Base-by-base conservation (phyloP, 768 basidiomycete species). In the Tylopilus plumbeoviolaceoides region DNA sequence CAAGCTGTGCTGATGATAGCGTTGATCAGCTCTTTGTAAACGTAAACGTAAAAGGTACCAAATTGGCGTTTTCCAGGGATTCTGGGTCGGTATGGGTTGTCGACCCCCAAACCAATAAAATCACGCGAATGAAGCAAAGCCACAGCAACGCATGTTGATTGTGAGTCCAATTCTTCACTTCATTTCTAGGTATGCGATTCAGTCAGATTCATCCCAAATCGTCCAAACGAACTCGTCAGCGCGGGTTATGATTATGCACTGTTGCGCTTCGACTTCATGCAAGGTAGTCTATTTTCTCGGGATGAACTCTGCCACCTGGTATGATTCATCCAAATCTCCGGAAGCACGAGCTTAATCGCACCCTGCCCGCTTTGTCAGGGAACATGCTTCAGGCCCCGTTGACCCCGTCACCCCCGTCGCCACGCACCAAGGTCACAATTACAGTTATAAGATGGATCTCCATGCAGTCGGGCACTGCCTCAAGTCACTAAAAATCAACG, bases 351-450 rank as follows among this genome's bases (percentile, higher is more conserved):
- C 44, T 58, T 41, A 42, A 51, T 51, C 48, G 28, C 48, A 44
- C 51, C 47, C 48, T 63, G 49, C 51, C 47, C 31, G 35, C 50
- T 53, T 64, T 50, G 55, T 54, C 61, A 88, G 87, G 89, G 98
- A 99, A 76, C 98, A 98, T 68, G 86, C 89, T 56, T 91, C 81
- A 51, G 95, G 95, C 12, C 95, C 94, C 31, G 89, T 98, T 28
- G 95, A 95, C 21, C 87, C 82, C 53, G 87, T 99, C 70, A 90
- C 82, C 3, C 95, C 98, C 63, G 78, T 91, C 40, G 89, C 89
- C 50, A 89, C 90, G 20, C 83, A 98, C 36, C 95, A 99, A 67
- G 95, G 94, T 47, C 83, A 76, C 59, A 83, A 94, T 66, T 98
- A 98, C 72, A 91, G 91, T 63, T 97, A 93, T 67, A 93, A 95